These are phyloP conservation scores for Ustilago hordei DNA, from an alignment of 1,284 basidiomycete genomes.

Conservation along the genomic window DNA sequence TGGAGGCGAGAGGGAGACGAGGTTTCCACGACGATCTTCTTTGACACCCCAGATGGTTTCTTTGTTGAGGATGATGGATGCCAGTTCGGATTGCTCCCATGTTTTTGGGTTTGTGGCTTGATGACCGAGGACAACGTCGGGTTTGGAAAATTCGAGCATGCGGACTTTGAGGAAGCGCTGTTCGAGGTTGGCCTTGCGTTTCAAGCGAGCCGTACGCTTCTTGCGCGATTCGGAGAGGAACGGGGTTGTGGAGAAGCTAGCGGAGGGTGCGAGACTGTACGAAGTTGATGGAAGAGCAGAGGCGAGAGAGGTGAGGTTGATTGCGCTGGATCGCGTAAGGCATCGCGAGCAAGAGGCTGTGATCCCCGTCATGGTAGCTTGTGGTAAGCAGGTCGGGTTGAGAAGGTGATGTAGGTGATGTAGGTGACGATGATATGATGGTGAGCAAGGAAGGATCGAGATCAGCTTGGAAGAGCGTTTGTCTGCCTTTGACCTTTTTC, in stretches of 20 bases:
- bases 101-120: constrained; percentile 71
- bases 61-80: constrained; percentile 58
- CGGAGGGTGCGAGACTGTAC: constrained; percentile 23
- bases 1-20: constrained; percentile 35
- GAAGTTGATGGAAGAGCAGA: constrained; percentile 36
- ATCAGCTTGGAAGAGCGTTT: constrained; percentile 5
- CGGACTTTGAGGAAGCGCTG: constrained; percentile 63
- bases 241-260: constrained; percentile 47
- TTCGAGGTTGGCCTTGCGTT: constrained; percentile 68
- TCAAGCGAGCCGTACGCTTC: constrained; percentile 53
- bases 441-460: background rate
- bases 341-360: constrained; percentile 38
- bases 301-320: constrained; percentile 33
- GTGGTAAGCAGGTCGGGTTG: constrained; percentile 1
- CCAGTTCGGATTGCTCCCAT: constrained; percentile 62
- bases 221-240: constrained; percentile 51
- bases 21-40: constrained; percentile 64
- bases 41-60: constrained; percentile 64
- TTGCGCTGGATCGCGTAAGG: constrained; percentile 12
- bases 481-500: constrained; percentile 1
- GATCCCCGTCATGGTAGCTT: constrained; percentile 24
- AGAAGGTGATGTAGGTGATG: background rate
- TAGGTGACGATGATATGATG: constrained; percentile 12
- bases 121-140: constrained; percentile 79
- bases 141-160: constrained; percentile 70